These are phyloP conservation scores for Mycena galericulata DNA, from an alignment of 768 basidiomycete genomes.

Conservation along the genomic window DNA sequence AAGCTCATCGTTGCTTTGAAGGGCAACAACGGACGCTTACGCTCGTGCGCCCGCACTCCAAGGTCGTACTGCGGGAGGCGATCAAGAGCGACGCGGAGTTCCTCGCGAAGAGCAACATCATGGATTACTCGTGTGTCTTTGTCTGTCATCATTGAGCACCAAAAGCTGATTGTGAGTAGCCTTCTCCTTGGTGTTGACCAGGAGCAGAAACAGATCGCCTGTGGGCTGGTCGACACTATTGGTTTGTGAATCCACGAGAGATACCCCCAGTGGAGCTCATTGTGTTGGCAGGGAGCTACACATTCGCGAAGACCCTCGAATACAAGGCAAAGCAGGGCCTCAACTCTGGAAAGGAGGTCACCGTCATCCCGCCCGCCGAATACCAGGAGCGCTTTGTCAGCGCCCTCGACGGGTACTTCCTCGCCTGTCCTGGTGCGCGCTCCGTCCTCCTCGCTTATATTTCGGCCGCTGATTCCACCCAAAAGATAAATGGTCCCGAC, in stretches of 20 bases:
- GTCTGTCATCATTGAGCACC: not conserved
- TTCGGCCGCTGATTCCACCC: not conserved
- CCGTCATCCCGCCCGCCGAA: conserved; percentile 83
- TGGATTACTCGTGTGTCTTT: conserved; percentile 84
- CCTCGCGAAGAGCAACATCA: conserved; percentile 80
- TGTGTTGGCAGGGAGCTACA: conserved; percentile 74
- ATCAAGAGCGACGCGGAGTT: conserved; percentile 80
- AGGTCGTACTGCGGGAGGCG: conserved; percentile 76
- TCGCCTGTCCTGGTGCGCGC: conserved; percentile 76
- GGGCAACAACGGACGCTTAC: conserved; percentile 75
- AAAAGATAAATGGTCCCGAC: conserved; percentile 60
- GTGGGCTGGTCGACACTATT: conserved; percentile 88
- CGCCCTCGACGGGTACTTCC: conserved; percentile 80
- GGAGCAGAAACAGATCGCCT: conserved; percentile 73
- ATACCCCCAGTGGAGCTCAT: not conserved
- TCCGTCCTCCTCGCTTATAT: not conserved
- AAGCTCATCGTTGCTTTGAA: conserved; percentile 37
- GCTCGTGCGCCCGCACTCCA: conserved; percentile 79
- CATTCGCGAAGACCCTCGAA: conserved; percentile 88
- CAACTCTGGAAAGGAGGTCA: conserved; percentile 74
- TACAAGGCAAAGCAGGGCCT: conserved; percentile 87
- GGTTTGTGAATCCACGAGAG: conserved; percentile 49
- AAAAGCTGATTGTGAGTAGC: conserved; percentile 43
- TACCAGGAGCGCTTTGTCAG: conserved; percentile 83
- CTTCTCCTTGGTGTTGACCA: conserved; percentile 82